Evolutionary conservation across 1,139 yeast species (phyloP), one percentile per base, ranked within the genome.

Genomic region (Williopsis jadinii): DNA sequence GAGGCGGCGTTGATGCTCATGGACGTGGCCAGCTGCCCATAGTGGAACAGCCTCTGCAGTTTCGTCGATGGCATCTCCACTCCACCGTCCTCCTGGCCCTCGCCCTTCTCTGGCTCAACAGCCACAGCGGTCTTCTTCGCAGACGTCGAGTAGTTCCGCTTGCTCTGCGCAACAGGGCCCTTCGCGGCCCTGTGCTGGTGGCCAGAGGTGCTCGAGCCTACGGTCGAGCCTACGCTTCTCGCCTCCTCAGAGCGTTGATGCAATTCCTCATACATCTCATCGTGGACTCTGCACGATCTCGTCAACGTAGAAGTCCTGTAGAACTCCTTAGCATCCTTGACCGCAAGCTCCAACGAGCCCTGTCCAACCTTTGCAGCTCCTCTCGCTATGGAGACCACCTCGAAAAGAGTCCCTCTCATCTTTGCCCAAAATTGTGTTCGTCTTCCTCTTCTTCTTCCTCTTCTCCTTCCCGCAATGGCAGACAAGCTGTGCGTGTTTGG

Each of bases 11-110:
- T 92, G 24, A 86, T 53, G 1, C 97, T 95, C 58, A 92, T 79
- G 1, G 94, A 88, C 0, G 97, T 95, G 1, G 97, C 98, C 36
- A 92, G 68, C 3, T 87, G 70, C 6, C 98, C 97, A 59, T 90
- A 92, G 61, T 92, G 98, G 59, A 88, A 86, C 40, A 92, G 71
- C 47, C 99, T 72, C 13, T 90, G 87, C 30, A 92, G 63, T 54
- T 97, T 75, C 1, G 95, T 75, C 15, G 94, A 72, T 3, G 99
- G 99, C 13, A 92, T 94, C 41, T 78, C 75, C 4, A 92, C 52
- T 29, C 45, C 50, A 33, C 56, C 40, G 12, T 47, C 43, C 27
- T 49, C 45, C 11, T 38, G 28, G 9, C 37, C 38, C 6, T 33
- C 29, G 9, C 14, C 5, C 28, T 39, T 35, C 11, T 35, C 15